A percentile compares a stretch with the other conserved stretches of the same genome.
Evolutionary conservation across 345 rosid species (phyloP).

Genomic region (Draba incana): DNA sequence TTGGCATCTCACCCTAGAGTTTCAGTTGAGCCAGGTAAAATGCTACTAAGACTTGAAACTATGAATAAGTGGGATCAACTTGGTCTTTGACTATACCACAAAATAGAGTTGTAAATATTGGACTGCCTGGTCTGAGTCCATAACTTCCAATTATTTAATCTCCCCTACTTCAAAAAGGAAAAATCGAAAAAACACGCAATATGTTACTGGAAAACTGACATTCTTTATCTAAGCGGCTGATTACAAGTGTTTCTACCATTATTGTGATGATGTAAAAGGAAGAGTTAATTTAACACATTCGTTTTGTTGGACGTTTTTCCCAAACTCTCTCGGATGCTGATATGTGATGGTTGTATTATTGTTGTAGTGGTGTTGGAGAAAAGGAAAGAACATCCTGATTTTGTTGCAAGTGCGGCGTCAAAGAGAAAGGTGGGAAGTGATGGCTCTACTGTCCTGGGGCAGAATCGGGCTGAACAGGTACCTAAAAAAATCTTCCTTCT

Average conservation of each 20-base stretch:
- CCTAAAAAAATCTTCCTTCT: slow-evolving; percentile 25
- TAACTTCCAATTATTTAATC: slow-evolving; percentile 12
- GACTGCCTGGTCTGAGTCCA: neutral
- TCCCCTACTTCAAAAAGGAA: neutral
- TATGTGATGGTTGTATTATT: slow-evolving; percentile 35
- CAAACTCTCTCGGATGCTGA: slow-evolving; percentile 14
- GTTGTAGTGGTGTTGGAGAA: slow-evolving; percentile 51
- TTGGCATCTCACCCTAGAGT: slow-evolving; percentile 32
- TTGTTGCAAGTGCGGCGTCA: slow-evolving; percentile 40
- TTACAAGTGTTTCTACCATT: slow-evolving; percentile 17
- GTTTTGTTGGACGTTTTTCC: neutral
- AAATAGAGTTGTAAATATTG: neutral
- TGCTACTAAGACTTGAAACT: slow-evolving; percentile 11
- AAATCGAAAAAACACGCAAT: neutral
- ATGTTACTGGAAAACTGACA: neutral
- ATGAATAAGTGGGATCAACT: slow-evolving; percentile 20
- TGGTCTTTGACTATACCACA: slow-evolving; percentile 3
- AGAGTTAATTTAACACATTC: neutral
- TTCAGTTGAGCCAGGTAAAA: slow-evolving; percentile 46
- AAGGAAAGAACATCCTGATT: slow-evolving; percentile 57
- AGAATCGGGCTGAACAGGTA: slow-evolving; percentile 50
- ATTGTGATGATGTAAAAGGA: slow-evolving; percentile 14
- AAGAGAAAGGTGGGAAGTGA: slow-evolving; percentile 43
- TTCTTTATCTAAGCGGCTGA: neutral
- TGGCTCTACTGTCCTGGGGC: slow-evolving; percentile 31